Base-by-base conservation (phyloP, 805 yeast species). In the Ogataea degrootiae region DNA sequence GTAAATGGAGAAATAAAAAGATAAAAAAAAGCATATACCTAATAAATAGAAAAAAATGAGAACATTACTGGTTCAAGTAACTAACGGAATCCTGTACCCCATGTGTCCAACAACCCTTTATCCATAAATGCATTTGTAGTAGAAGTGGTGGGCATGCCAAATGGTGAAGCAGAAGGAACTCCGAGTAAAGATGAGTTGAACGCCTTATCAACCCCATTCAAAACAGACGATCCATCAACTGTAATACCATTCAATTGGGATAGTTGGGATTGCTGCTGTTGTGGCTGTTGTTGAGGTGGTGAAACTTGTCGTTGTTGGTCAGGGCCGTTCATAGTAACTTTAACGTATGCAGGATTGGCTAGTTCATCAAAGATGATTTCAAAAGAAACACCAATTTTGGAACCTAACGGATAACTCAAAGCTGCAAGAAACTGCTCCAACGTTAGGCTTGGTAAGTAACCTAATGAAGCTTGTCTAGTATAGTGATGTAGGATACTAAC, bases 331-430 rank as follows among this genome's bases (percentile, higher is more conserved):
- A 43, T 37, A 14, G 48, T 50, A 19, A 66, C 65, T 52, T 71
- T 70, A 35, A 76, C 64, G 52, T 69, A 74, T 8, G 70, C 66
- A 3, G 76, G 75, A n/a, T 65, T 67, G 1, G 76, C 75, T 39
- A 68, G 60, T 46, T 74, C 76, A 51, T 76, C 80, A 54, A 70
- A 72, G 21, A 71, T 54, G 38, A 74, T 60, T 21, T 74, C 77
- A 55, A 76, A 77, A 22, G 62, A 61, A 46, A 66, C 61, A 5
- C 61, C 59, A 14, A 63, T 44, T 17, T 57, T 59, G 3, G 58
- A 41, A n/a, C 46, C 51, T 33, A 68, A 51, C 16, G 61, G 61
- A 62, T 68, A 37, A 57, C 71, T 49, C 62, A 72, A 52, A 57
- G 68, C 49, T 60, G 62, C 42, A 60, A 60, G 33, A 44, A 59